Conservation (phyloP, 23 red algal genomes). For the Agarophyton chilense region DNA sequence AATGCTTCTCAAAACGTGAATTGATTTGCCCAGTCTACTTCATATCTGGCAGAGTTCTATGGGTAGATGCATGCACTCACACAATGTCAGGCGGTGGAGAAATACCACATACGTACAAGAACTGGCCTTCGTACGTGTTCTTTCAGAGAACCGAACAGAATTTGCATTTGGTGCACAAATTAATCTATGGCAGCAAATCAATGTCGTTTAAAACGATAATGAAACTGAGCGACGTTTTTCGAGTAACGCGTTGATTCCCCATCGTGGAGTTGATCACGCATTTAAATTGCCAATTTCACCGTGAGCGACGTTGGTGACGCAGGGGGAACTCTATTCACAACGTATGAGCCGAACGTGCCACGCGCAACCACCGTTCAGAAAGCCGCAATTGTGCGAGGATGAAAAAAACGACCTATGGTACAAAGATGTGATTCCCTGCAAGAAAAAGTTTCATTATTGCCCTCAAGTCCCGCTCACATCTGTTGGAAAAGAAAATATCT, state of each 20-base stretch:
- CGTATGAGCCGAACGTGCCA: too few relatives aligned
- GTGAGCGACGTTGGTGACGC: background rate
- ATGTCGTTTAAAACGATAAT: background rate
- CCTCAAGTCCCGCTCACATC: too few relatives aligned
- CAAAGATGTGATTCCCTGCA: too few relatives aligned
- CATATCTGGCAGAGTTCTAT: too few relatives aligned
- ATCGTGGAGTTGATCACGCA: background rate
- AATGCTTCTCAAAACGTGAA: background rate
- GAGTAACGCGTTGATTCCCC: background rate
- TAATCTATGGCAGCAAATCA: background rate
- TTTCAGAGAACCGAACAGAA: background rate
- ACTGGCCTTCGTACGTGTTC: background rate
- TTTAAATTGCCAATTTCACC: background rate
- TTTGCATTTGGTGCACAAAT: background rate
- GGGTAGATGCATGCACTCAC: background rate
- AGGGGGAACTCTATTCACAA: background rate
- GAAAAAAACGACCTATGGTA: too few relatives aligned
- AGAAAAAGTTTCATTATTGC: too few relatives aligned
- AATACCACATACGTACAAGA: background rate
- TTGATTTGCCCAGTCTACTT: background rate
- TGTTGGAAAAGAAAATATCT: too few relatives aligned
- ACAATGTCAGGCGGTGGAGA: background rate
- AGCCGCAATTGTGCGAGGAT: background rate
- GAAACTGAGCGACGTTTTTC: conserved; percentile 5
- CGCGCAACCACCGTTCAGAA: too few relatives aligned